Base-by-base conservation (phyloP, 306 rosid species). In the Canavalia gladiata region DNA sequence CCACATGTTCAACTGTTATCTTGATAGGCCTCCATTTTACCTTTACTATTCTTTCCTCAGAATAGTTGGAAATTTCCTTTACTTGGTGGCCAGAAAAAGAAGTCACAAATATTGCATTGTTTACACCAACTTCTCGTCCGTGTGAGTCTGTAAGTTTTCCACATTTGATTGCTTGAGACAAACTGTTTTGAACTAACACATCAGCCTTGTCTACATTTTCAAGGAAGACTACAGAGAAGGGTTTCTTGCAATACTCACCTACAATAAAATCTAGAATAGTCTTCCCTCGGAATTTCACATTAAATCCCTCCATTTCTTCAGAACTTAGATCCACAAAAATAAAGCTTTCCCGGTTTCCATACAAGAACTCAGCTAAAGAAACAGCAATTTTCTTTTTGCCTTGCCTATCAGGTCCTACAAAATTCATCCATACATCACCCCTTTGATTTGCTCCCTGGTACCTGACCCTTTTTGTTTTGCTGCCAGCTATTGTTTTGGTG, bases 401-500 rank as follows among this genome's bases (percentile, higher is more conserved):
- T 31, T 33, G 33, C 67, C 67, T 60, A 11, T 60, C 67, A 9
- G 43, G 43, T 11, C 67, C 67, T n/a, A 33, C 67, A 60, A 60
- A 60, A 11, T 60, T 60, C 67, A 60, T 60, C 67, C 67, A 60
- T 4, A 60, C 25, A 35, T 60, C 67, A 60, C 43, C 43, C 67
- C 67, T 10, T 10, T 60, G 67, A 33, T 60, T 60, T 60, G 43
- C 67, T 9, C 43, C 67, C 2, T 37, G 41, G 41, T 37, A 37
- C 0, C 41, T 37, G 4, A 60, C 43, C 67, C 18, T 60, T 33
- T 60, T 60, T 60, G 43, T 11, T 68, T 51, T 83, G 77, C 84
- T 56, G 43, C 59, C 64, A 62, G 83, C 85, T 75, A 90, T 79
- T 45, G 87, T 83, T 82, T 81, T 74, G 86, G 87, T 57, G 45